phyloP scores from a whole-genome alignment of 2,329 filamentous ascomycete genomes.

The Bertia moriformis region DNA sequence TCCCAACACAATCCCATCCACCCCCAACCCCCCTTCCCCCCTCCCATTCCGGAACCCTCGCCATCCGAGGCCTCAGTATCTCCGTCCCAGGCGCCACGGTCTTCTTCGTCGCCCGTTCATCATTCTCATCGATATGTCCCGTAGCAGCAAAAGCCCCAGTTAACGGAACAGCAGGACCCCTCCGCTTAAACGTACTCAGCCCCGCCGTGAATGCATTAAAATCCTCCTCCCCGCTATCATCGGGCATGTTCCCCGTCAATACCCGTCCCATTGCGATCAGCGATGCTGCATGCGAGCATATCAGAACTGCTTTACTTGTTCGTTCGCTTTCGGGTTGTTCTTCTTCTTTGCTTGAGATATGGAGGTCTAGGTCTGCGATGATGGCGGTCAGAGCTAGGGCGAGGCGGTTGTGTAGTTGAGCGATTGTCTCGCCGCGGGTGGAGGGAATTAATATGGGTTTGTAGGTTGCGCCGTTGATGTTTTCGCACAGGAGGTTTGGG shows the following conservation, averaged over 20 bases:
- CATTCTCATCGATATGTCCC: not conserved
- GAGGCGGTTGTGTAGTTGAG: not conserved
- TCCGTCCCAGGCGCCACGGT: not conserved
- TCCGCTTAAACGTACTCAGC: not conserved
- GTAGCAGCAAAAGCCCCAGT: not conserved
- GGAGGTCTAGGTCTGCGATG: not conserved
- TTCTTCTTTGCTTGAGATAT: not conserved
- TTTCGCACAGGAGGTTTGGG: not conserved
- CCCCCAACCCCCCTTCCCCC: not conserved
- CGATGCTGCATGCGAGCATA: not conserved
- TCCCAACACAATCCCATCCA: not conserved
- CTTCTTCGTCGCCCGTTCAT: not conserved
- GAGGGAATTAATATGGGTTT: not conserved
- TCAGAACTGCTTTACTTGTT: not conserved
- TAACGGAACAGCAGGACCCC: not conserved
- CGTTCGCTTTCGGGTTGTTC: not conserved
- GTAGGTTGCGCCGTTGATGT: not conserved
- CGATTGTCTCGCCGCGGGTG: not conserved
- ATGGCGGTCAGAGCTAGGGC: not conserved
- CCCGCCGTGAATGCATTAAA: conserved; percentile 1
- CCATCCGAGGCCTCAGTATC: not conserved
- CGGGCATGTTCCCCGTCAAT: not conserved
- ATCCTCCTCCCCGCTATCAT: not conserved
- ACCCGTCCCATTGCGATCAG: not conserved
- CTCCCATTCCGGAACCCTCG: not conserved